These are phyloP conservation scores for Alternaria postmessia DNA, from an alignment of 2,329 filamentous ascomycete species.

Conservation along the genomic window DNA sequence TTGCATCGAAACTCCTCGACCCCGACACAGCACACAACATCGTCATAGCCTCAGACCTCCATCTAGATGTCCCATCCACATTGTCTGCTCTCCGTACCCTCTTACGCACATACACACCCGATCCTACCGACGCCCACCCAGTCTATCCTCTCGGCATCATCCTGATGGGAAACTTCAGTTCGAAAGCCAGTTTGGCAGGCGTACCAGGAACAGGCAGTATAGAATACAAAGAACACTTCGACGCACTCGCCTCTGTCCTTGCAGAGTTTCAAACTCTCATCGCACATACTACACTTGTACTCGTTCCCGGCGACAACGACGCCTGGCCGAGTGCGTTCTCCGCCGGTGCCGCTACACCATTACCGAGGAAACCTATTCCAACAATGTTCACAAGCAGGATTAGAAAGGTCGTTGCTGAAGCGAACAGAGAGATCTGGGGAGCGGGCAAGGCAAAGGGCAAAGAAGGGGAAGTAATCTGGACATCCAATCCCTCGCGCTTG, in stretches of 20 bases:
- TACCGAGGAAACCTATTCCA: conserved; percentile 78
- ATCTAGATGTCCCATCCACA: conserved; percentile 83
- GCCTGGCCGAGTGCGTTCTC: conserved; percentile 92
- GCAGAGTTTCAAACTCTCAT: conserved; percentile 85
- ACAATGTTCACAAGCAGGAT: conserved; percentile 90
- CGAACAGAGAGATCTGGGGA: conserved; percentile 73
- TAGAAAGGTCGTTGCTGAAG: conserved; percentile 78
- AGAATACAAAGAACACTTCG: conserved; percentile 96
- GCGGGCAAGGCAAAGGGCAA: conserved; percentile 52
- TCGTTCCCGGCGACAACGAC: conserved; percentile 96
- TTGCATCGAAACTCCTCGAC: conserved; percentile 73
- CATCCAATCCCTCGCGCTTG: conserved; percentile 83
- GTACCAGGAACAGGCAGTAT: conserved; percentile 80
- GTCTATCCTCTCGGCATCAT: conserved; percentile 80
- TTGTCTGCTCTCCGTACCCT: conserved; percentile 83
- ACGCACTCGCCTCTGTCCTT: conserved; percentile 81
- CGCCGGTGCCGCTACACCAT: conserved; percentile 73
- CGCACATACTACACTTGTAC: conserved; percentile 82
- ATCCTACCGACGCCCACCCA: conserved; percentile 61
- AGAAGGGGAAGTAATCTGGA: conserved; percentile 82
- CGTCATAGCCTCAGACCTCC: conserved; percentile 84
- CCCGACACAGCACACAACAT: conserved; percentile 59
- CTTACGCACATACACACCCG: conserved; percentile 72
- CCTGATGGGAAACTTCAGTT: conserved; percentile 83
- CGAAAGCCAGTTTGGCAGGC: conserved; percentile 66